Evolutionary conservation across 2,329 filamentous ascomycete species (phyloP), one percentile per base, ranked within the genome.

Genomic region (Monosporascus sp.): DNA sequence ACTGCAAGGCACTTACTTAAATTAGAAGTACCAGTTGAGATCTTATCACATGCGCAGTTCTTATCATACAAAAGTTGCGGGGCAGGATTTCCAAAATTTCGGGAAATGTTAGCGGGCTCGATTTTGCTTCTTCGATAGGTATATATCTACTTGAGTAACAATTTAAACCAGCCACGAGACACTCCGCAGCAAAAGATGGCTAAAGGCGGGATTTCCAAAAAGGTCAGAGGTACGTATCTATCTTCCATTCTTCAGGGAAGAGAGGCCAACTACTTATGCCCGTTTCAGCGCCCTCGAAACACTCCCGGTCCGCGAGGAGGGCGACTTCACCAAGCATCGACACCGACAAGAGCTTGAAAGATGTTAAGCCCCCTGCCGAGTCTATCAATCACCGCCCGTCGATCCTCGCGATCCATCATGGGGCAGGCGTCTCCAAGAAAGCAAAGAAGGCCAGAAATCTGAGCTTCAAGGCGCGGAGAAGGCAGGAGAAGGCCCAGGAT

Each of bases 281-380:
- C 7, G 18, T 20, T 15, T 18, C 65, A 88, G 85, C 74, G 51
- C 76, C 77, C 40, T 89, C 87, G 5, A 70, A 84, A 54, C 87
- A 86, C 74, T 92, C 89, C 51, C 86, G 89, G 59, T 87, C 87
- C 54, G 87, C 87, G 41, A 82, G 88, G 65, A 84, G 89, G 59
- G 88, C 85, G 47, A 82, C 83, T 17, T 88, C 86, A 4, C 86
- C 87, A 26, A 78, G 84, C 63, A 85, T 89, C 70, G 74, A 88
- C 71, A 81, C 82, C 44, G 86, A 89, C 76, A 88, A 88, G 71
- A 87, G 85, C 7, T 76, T 89, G 22, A 87, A 87, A 66, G 73
- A 82, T 38, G 70, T 80, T 54, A 73, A 78, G 55, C 74, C 78
- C 11, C 81, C 83, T 2, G 58, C 70, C 20, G 72, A 78, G 45